These are phyloP conservation scores for Diversispora eburnea DNA, from an alignment of 192 early-diverging fungal genomes.

Conservation along the genomic window DNA sequence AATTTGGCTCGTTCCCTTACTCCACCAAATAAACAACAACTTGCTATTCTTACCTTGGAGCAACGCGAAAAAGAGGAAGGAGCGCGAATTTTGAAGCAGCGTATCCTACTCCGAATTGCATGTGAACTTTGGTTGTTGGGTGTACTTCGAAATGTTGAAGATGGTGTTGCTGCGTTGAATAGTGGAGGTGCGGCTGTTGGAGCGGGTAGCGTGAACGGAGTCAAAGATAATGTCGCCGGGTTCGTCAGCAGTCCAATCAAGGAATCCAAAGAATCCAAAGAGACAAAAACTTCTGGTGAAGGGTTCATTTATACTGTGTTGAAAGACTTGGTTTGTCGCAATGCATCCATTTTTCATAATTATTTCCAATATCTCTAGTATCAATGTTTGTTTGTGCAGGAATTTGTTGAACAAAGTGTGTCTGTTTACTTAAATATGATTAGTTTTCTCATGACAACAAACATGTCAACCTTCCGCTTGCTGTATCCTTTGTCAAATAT, in stretches of 20 bases:
- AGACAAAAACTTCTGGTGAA: slow-evolving; percentile 30
- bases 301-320: slow-evolving; percentile 51
- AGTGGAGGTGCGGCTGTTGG: slow-evolving; percentile 37
- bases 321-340: slow-evolving; percentile 46
- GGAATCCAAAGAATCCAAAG: slow-evolving; percentile 34
- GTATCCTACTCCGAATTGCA: slow-evolving; percentile 64
- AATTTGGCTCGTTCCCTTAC: slow-evolving; percentile 64
- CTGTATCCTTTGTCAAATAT: slow-evolving; percentile 52
- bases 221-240: slow-evolving; percentile 49
- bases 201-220: slow-evolving; percentile 37
- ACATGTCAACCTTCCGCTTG: slow-evolving; percentile 53
- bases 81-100: slow-evolving; percentile 60
- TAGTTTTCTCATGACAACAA: slow-evolving; percentile 48
- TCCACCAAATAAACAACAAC: slow-evolving; percentile 55
- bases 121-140: slow-evolving; percentile 83
- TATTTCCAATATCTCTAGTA: slow-evolving; percentile 9
- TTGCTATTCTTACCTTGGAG: slow-evolving; percentile 60
- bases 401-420: slow-evolving; percentile 2
- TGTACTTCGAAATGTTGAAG: slow-evolving; percentile 63
- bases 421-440: slow-evolving; percentile 11
- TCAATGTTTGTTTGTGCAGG: background rate
- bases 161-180: slow-evolving; percentile 50
- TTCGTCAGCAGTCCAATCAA: slow-evolving; percentile 37
- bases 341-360: slow-evolving; percentile 6
- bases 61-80: slow-evolving; percentile 87